Percentiles rank a stretch among this genome's conserved stretches.
These are phyloP conservation scores for Paraphaeosphaeria sporulosa DNA, from an alignment of 2,329 filamentous ascomycete species.

Conservation along the genomic window DNA sequence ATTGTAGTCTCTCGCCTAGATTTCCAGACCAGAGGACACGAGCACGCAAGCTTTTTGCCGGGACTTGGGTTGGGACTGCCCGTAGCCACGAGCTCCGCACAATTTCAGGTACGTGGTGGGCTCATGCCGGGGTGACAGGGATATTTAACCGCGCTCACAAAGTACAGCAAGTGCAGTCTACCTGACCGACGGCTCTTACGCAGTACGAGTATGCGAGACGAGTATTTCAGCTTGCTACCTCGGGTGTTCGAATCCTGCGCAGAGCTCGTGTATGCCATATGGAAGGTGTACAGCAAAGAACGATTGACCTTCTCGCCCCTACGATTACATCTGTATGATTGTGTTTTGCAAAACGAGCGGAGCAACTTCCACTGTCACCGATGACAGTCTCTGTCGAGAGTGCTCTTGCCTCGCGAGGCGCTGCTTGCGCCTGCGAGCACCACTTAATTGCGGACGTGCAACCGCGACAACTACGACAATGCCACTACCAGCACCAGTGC, in stretches of 20 bases:
- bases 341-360: background rate
- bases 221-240: background rate
- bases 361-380: background rate
- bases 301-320: background rate
- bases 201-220: background rate
- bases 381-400: background rate
- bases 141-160: constrained; percentile 5
- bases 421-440: background rate
- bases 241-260: background rate
- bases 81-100: background rate
- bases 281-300: background rate
- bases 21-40: background rate
- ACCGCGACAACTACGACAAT: too few relatives aligned
- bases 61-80: background rate
- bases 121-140: constrained; percentile 2
- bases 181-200: background rate
- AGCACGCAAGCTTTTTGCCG: background rate
- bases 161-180: background rate
- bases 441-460: too few relatives aligned
- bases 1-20: background rate
- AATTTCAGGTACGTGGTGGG: background rate
- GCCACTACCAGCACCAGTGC: too few relatives aligned
- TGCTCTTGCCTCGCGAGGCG: background rate
- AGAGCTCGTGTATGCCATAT: background rate
- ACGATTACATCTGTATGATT: background rate